A percentile compares a stretch with the other conserved stretches of the same genome.
Conservation (phyloP, 495 filamentous ascomycete genomes). For the Acidomyces sp. region DNA sequence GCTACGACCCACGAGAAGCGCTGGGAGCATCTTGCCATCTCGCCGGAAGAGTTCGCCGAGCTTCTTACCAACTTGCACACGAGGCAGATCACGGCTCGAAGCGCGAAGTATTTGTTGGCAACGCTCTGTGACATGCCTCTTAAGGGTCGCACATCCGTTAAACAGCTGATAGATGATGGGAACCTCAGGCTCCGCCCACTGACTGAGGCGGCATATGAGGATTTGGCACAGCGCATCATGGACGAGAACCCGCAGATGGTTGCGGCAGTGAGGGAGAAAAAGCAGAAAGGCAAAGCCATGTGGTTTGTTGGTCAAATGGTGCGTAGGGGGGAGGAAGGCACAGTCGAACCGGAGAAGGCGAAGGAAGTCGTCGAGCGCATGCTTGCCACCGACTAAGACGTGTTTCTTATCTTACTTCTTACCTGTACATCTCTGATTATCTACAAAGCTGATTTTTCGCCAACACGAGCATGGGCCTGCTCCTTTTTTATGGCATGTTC, state of each 20-base stretch:
- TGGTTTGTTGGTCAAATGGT: conserved; percentile 93
- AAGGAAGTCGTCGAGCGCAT: conserved; percentile 51
- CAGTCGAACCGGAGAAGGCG: conserved; percentile 61
- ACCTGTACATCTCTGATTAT: too few species aligned
- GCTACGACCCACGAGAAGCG: conserved; percentile 38
- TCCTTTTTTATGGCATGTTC: too few species aligned
- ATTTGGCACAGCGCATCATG: conserved; percentile 39
- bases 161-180: conserved; percentile 50
- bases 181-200: conserved; percentile 54
- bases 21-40: conserved; percentile 46
- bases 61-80: conserved; percentile 51
- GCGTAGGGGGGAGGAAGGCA: conserved; percentile 56
- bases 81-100: conserved; percentile 51
- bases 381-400: too few species aligned
- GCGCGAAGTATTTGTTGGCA: conserved; percentile 59
- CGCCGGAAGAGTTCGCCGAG: conserved; percentile 46
- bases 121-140: conserved; percentile 29
- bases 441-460: too few species aligned
- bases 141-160: conserved; percentile 33
- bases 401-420: too few species aligned
- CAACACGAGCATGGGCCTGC: too few species aligned
- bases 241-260: conserved; percentile 48
- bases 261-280: conserved; percentile 50
- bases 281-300: conserved; percentile 60
- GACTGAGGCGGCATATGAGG: conserved; percentile 43